Base-by-base conservation (phyloP, 768 basidiomycete species). In the Trametes coccinea region DNA sequence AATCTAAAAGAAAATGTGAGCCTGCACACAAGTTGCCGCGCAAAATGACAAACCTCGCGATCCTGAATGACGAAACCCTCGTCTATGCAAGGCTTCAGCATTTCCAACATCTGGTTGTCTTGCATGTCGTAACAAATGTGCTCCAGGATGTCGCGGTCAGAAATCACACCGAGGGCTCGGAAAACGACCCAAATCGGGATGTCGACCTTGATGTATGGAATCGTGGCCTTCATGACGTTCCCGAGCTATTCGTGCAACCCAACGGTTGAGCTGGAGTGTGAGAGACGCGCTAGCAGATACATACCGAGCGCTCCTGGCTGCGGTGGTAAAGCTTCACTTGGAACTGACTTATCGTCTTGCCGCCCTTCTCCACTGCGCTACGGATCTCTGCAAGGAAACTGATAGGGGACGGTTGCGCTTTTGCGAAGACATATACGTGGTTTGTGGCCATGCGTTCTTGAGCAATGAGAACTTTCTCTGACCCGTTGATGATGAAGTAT, bases 371-470 rank as follows among this genome's bases (percentile, higher is more conserved):
- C 11, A 98, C 93, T 5, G 95, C 94, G 74, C 93, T 95, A 62
- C 96, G 89, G 74, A 99, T 97, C 74, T 98, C 95, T 40, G 97
- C 94, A 45, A 98, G 84, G 77, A 96, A 97, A 66, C 88, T 93
- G 68, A 97, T 92, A 1, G 95, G 95, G 16, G 94, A 95, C 3
- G 96, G 95, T 67, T 96, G 93, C 0, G 93, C 93, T 76, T 98
- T 99, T 53, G 95, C 94, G 70, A 99, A 99, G 54, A 98, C 95
- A 75, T 98, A 99, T 66, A 99, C 97, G 71, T 97, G 95, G 77
- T 99, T 99, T 27, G 94, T 95, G 9, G 97, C 96, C 95, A 98
- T 98, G 54, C 97, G 88, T 74, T 99, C 97, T 75, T 99, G 97
- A 1, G 97, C 97, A 74, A 99, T 99, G 63, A 99, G 81, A n/a